phyloP scores from a whole-genome alignment of 768 basidiomycete genomes.

The Exsudoporus frostii region DNA sequence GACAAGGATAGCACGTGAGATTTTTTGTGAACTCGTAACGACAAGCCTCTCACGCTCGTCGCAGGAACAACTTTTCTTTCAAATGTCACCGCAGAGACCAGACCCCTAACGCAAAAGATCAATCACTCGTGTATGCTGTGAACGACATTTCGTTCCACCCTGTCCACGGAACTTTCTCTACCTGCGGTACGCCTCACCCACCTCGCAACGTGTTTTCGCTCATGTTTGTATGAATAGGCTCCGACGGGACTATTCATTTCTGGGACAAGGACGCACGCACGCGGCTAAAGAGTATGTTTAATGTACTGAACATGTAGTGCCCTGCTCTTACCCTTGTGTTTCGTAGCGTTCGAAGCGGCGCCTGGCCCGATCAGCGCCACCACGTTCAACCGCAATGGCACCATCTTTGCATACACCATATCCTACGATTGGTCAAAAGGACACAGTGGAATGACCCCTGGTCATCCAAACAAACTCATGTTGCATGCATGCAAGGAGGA shows the following conservation, averaged over 20 bases:
- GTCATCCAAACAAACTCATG: constrained; percentile 74
- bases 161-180: constrained; percentile 81
- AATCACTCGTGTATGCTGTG: constrained; percentile 73
- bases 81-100: constrained; percentile 72
- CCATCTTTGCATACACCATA: constrained; percentile 87
- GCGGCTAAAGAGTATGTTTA: constrained; percentile 75
- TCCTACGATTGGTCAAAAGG: constrained; percentile 96
- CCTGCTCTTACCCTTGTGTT: constrained; percentile 2
- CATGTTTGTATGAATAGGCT: constrained; percentile 40
- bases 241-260: constrained; percentile 86
- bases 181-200: constrained; percentile 51
- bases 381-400: constrained; percentile 84
- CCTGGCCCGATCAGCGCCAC: constrained; percentile 78
- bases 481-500: constrained; percentile 85
- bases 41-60: not conserved
- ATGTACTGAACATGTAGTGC: not conserved
- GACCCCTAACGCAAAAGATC: constrained; percentile 55
- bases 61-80: constrained; percentile 82
- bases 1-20: constrained; percentile 73
- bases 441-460: constrained; percentile 76
- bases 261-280: constrained; percentile 95
- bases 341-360: constrained; percentile 64
- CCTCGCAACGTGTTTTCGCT: constrained; percentile 19
- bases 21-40: constrained; percentile 11
- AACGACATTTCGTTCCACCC: constrained; percentile 88